Conservation (phyloP, 2,329 filamentous ascomycete genomes). For the Didymella pomorum region DNA sequence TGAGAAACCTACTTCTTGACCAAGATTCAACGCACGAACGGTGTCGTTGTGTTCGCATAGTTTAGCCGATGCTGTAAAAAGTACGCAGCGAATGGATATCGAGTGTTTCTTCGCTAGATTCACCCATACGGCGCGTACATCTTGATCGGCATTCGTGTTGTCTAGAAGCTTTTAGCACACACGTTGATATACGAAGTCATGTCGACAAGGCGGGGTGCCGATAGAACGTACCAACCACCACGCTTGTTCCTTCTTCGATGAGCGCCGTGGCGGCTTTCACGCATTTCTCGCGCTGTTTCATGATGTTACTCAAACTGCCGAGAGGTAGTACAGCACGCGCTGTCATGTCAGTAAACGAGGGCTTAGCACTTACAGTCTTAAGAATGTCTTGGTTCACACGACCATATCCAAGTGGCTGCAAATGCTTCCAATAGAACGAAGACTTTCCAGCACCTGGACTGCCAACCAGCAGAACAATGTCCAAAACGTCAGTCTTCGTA, state of each 20-base stretch:
- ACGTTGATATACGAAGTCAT: slow-evolving; percentile 17
- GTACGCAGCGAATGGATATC: slow-evolving; percentile 83
- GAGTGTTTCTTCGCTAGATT: slow-evolving; percentile 73
- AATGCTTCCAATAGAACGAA: slow-evolving; percentile 81
- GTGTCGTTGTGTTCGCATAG: slow-evolving; percentile 87
- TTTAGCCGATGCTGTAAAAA: slow-evolving; percentile 76
- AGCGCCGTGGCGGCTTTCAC: slow-evolving; percentile 74
- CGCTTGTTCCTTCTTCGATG: slow-evolving; percentile 70
- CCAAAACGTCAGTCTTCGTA: slow-evolving; percentile 69
- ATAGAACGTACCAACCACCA: slow-evolving; percentile 74
- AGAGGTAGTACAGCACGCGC: slow-evolving; percentile 39
- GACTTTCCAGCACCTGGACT: slow-evolving; percentile 92
- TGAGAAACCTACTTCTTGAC: slow-evolving; percentile 44
- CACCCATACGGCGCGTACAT: slow-evolving; percentile 81
- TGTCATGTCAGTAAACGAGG: slow-evolving; percentile 11
- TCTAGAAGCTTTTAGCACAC: slow-evolving; percentile 62
- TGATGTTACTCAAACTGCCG: slow-evolving; percentile 42
- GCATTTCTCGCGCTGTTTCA: slow-evolving; percentile 65
- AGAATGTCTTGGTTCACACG: slow-evolving; percentile 90
- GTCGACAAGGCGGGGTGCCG: slow-evolving; percentile 27
- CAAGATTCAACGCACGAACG: slow-evolving; percentile 71
- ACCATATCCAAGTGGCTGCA: slow-evolving; percentile 80
- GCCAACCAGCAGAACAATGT: slow-evolving; percentile 86
- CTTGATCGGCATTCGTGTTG: slow-evolving; percentile 90
- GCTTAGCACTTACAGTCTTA: slow-evolving; percentile 66